These are phyloP conservation scores for Triglochin maritima DNA, from an alignment of 106 monocot species.

Conservation along the genomic window DNA sequence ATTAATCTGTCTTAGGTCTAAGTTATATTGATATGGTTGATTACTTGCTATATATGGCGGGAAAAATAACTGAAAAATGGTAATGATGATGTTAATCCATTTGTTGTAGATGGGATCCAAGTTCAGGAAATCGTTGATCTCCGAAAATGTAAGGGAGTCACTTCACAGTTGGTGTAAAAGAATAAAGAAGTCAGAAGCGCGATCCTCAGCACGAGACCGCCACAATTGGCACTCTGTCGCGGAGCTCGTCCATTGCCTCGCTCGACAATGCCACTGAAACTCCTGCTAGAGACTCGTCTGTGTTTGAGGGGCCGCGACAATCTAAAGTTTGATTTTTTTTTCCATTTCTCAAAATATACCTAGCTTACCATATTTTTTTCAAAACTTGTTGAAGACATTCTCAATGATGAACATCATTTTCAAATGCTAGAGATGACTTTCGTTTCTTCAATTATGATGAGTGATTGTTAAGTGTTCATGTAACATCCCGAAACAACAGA, in stretches of 20 bases:
- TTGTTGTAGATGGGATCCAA: slow-evolving; percentile 74
- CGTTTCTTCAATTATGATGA: too few relatives aligned
- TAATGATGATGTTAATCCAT: not conserved
- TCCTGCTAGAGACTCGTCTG: too few relatives aligned
- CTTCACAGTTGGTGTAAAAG: slow-evolving; percentile 88
- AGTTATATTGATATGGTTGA: not conserved
- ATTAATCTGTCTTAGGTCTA: not conserved
- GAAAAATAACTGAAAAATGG: too few relatives aligned
- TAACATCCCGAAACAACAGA: too few relatives aligned
- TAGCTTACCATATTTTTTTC: too few relatives aligned
- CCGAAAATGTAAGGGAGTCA: slow-evolving; percentile 66
- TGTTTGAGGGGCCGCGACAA: too few relatives aligned
- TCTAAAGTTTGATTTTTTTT: too few relatives aligned
- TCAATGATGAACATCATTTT: too few relatives aligned
- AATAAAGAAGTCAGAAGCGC: slow-evolving; percentile 41
- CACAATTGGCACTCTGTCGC: slow-evolving; percentile 47
- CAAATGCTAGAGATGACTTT: too few relatives aligned
- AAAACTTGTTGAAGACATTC: too few relatives aligned
- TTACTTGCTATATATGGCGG: not conserved
- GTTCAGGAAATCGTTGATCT: slow-evolving; percentile 62
- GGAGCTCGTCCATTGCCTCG: slow-evolving; percentile 29
- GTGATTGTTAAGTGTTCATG: too few relatives aligned
- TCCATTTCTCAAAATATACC: too few relatives aligned
- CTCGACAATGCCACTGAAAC: slow-evolving; percentile 23
- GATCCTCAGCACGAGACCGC: slow-evolving; percentile 32